Evolutionary conservation across 805 yeast species (phyloP).

Genomic region (Barnettozyma pratensis): DNA sequence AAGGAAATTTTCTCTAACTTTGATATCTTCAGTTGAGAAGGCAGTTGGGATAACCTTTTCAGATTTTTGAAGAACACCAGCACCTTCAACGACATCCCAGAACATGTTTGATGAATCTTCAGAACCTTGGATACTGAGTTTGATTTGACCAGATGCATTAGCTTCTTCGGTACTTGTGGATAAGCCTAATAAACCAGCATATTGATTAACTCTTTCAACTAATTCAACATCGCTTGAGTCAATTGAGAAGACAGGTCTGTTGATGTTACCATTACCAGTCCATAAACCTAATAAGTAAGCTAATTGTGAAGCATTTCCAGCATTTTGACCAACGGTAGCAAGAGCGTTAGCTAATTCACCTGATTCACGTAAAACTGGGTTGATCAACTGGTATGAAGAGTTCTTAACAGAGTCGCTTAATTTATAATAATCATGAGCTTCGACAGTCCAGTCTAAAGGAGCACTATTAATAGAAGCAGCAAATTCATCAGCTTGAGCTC

Average conservation of each 20-base stretch:
- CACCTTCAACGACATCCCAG: constrained; percentile 25
- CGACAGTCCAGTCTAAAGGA: constrained; percentile 33
- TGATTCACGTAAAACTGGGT: constrained; percentile 33
- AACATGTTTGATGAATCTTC: constrained; percentile 22
- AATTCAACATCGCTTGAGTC: constrained; percentile 26
- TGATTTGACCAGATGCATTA: constrained; percentile 10
- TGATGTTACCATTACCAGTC: constrained; percentile 33
- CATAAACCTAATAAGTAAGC: constrained; percentile 39
- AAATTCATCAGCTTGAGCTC: constrained; percentile 20
- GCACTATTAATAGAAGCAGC: constrained; percentile 11
- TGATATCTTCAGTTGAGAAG: constrained; percentile 31
- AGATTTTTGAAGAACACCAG: constrained; percentile 20
- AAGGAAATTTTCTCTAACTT: constrained; percentile 38
- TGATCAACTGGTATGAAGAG: constrained; percentile 29
- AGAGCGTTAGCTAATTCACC: constrained; percentile 28
- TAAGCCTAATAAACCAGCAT: constrained; percentile 12
- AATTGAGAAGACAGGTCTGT: constrained; percentile 26
- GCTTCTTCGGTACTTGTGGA: neutral
- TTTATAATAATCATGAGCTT: constrained; percentile 32
- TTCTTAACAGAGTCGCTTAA: constrained; percentile 27
- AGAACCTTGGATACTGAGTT: neutral
- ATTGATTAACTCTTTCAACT: constrained; percentile 23
- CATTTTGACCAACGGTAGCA: constrained; percentile 17
- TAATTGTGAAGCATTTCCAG: constrained; percentile 22
- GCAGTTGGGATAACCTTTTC: constrained; percentile 31